Evolutionary conservation across 208 protist genomes (phyloP).

Genomic region (Plasmodiophora brassicae): DNA sequence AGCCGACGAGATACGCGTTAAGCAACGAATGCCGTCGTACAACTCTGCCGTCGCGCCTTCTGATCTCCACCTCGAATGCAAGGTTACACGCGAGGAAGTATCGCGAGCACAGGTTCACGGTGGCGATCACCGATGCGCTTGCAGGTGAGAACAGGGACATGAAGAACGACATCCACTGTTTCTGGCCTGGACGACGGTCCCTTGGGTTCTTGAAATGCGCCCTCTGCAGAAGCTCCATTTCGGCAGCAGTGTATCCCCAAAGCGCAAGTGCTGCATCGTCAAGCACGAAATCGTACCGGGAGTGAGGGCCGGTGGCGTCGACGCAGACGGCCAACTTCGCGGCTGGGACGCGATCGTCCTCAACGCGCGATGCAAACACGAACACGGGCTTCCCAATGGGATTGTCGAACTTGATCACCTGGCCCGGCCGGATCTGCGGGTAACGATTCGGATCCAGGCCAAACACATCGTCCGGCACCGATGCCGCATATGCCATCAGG

Average conservation of each 20-base stretch:
- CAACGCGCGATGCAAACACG: background rate
- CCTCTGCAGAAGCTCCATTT: background rate
- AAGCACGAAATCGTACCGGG: background rate
- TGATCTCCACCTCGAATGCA: background rate
- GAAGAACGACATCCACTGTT: background rate
- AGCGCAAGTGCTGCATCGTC: background rate
- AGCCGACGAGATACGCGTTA: background rate
- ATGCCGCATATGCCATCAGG: background rate
- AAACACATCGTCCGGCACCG: background rate
- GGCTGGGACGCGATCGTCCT: background rate
- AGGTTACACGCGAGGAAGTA: background rate
- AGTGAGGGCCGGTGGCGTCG: background rate
- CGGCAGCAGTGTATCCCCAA: background rate
- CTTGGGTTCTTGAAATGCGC: background rate
- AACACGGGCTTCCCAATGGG: background rate
- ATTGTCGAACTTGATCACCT: conserved; percentile 10
- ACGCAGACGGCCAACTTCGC: background rate
- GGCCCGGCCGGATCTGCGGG: background rate
- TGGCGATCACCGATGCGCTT: background rate
- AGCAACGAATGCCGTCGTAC: background rate
- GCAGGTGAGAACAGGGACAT: background rate
- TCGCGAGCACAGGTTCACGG: background rate
- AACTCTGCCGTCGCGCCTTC: background rate
- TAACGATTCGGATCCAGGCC: conserved; percentile 6
- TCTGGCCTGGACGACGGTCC: background rate